Conservation (phyloP, 2,329 filamentous ascomycete species). For the Colletotrichum musae region DNA sequence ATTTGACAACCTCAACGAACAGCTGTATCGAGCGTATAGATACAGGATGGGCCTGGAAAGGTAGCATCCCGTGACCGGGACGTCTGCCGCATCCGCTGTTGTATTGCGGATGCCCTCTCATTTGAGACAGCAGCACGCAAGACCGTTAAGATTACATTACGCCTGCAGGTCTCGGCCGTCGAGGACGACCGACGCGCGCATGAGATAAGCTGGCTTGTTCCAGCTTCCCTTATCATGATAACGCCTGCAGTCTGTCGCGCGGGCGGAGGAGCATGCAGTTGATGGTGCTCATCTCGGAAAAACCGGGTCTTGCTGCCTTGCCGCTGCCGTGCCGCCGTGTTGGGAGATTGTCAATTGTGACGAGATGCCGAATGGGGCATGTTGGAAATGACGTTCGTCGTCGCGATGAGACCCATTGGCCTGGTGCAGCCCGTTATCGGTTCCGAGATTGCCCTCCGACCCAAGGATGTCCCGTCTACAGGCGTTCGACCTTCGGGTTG, state of each 20-base stretch:
- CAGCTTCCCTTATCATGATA: too few relatives aligned
- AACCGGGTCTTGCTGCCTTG: neutral
- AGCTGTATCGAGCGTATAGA: neutral
- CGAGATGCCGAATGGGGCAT: conserved; percentile 4
- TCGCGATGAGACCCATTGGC: neutral
- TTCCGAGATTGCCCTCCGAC: neutral
- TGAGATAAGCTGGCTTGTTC: conserved; percentile 3
- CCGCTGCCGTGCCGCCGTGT: neutral
- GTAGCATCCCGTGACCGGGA: neutral
- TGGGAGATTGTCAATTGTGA: conserved; percentile 39
- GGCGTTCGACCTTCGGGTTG: neutral
- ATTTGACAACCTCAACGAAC: neutral
- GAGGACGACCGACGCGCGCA: conserved; percentile 19
- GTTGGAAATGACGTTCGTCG: conserved; percentile 13
- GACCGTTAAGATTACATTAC: conserved; percentile 28
- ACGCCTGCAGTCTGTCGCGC: too few relatives aligned
- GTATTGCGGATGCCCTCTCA: neutral
- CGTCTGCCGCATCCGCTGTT: neutral
- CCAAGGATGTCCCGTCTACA: neutral
- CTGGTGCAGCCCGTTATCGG: conserved; percentile 7
- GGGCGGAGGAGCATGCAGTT: neutral
- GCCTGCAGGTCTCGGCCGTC: conserved; percentile 23
- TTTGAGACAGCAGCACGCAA: conserved; percentile 17
- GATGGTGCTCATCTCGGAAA: neutral
- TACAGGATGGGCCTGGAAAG: neutral